Evolutionary conservation across 164 flowering plant genomes (phyloP).

Genomic region (Magnolia sinica): DNA sequence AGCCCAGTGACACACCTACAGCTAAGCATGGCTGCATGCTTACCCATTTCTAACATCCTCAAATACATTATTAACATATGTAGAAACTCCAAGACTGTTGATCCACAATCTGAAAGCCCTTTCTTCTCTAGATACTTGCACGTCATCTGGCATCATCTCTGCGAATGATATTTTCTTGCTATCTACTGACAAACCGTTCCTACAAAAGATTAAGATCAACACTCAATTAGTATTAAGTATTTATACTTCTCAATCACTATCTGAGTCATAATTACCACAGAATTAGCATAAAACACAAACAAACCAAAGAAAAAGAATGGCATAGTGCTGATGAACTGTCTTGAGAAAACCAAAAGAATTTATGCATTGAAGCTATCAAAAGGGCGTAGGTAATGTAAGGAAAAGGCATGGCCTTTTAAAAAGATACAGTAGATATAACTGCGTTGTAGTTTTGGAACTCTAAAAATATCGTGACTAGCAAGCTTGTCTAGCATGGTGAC

Average conservation of each 20-base stretch:
- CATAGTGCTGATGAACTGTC: no score
- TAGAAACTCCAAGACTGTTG: slow-evolving; percentile 71
- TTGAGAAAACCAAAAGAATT: no score
- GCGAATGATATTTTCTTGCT: slow-evolving; percentile 71
- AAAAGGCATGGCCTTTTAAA: no score
- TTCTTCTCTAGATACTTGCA: slow-evolving; percentile 76
- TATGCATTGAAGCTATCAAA: no score
- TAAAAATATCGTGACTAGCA: no score
- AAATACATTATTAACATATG: slow-evolving; percentile 81
- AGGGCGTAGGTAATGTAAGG: no score
- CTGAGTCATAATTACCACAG: not conserved
- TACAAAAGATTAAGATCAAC: slow-evolving; percentile 22
- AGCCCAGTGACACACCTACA: not conserved
- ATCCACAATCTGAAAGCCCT: slow-evolving; percentile 91
- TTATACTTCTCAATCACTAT: not conserved
- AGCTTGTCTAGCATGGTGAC: no score
- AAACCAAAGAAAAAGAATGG: no score
- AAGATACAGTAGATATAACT: no score
- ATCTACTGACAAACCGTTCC: slow-evolving; percentile 81
- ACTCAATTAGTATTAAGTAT: not conserved
- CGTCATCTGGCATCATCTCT: slow-evolving; percentile 94
- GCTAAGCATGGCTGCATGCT: slow-evolving; percentile 17
- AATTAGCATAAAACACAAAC: no score
- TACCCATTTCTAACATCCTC: slow-evolving; percentile 97
- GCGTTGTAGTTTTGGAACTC: no score